Base-by-base conservation (phyloP, 805 yeast species). In the Metschnikowia henanensis region DNA sequence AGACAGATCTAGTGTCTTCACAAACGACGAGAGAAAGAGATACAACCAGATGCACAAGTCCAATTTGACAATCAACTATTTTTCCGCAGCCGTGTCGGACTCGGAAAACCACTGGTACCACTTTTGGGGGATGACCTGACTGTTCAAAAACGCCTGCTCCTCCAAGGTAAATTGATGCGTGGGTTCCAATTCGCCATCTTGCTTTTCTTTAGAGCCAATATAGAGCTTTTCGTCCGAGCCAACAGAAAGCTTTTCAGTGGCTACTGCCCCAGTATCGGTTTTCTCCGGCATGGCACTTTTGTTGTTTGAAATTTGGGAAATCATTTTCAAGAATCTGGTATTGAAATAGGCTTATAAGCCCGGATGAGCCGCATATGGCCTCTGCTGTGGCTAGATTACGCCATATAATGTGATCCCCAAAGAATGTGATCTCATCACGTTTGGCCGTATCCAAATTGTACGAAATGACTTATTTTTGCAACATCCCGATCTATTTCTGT, bases 61-160 rank as follows among this genome's bases (percentile, higher is more conserved):
- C 15, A 36, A 21, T 23, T 41, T 41, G 33, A 36, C 15, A 33
- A 41, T 32, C 22, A 41, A 39, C 13, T 16, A 13, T 17, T 36
- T 30, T 20, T 36, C 41, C 6, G 30, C 37, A 8, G 26, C 16
- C 9, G 45, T 30, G 37, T 41, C 45, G 21, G 41, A 36, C 20
- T 22, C 37, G 6, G 41, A 36, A 31, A 41, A 41, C 37, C 45
- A 41, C 30, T 41, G 45, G 29, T 36, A 41, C 45, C 45, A 36
- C 31, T 20, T 41, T 36, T 31, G 45, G 5, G 37, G 30, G 16
- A 31, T 36, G 16, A 33, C 33, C 6, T 16, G 8, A 12, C 15
- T 26, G 20, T n/a, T 20, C 32, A 39, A 33, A 16, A 15, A 39
- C 10, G 32, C 37, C 20, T 39, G 35, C 15, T 39, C 43, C 17